A percentile compares a stretch with the other conserved stretches of the same genome.
phyloP scores from a whole-genome alignment of 371 early-diverging fungal genomes.

The Catenaria anguillulae region DNA sequence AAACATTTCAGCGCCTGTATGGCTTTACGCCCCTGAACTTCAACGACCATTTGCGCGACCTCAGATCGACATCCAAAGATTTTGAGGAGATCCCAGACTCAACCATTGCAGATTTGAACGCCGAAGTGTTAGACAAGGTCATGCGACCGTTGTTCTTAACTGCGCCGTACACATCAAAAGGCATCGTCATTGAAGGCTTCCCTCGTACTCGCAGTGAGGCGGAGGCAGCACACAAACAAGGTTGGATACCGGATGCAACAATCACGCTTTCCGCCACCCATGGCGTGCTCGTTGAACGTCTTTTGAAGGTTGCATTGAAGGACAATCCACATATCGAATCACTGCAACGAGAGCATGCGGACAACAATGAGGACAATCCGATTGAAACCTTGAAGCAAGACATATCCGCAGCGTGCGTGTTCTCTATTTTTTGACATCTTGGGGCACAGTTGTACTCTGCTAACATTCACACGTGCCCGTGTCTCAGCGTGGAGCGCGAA shows the following conservation, averaged over 20 bases:
- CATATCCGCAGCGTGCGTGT: background rate
- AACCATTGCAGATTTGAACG: background rate
- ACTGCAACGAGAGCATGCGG: background rate
- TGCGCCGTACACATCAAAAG: background rate
- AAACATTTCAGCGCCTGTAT: background rate
- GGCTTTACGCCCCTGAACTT: background rate
- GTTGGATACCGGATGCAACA: background rate
- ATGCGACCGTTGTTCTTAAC: background rate
- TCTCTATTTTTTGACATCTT: background rate
- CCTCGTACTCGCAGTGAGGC: background rate
- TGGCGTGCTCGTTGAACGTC: background rate
- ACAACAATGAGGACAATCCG: conserved; percentile 3
- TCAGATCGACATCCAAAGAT: background rate
- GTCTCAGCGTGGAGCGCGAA: background rate
- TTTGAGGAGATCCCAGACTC: background rate
- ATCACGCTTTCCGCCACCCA: background rate
- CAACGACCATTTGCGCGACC: background rate
- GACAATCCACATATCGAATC: background rate
- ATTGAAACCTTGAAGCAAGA: conserved; percentile 2
- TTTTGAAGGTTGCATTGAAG: background rate
- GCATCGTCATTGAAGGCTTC: conserved; percentile 1
- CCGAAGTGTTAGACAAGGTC: background rate
- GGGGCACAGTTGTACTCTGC: background rate
- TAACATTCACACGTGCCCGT: too few relatives aligned
- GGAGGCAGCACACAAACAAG: background rate